Percentiles rank a stretch among this genome's conserved stretches.
Evolutionary conservation across 2,329 filamentous ascomycete species (phyloP).

Genomic region (Nigrospora osmanthi): DNA sequence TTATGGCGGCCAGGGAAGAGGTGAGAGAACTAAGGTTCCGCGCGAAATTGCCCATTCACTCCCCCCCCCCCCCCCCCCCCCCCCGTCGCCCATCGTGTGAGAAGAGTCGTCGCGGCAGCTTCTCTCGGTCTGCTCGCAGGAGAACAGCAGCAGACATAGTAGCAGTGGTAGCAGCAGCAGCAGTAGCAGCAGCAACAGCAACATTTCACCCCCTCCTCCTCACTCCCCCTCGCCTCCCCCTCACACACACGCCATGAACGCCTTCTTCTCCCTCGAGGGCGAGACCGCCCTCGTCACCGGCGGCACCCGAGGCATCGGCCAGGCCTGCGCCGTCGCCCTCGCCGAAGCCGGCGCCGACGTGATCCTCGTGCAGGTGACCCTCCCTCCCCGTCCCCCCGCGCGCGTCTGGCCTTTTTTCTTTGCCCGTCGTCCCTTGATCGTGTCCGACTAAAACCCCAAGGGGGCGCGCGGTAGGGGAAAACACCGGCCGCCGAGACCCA

Average conservation of each 20-base stretch:
- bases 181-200: background rate
- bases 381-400: background rate
- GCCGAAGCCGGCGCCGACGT: constrained; percentile 52
- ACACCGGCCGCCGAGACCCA: constrained; percentile 42
- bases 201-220: too few relatives aligned
- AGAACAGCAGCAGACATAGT: background rate
- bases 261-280: constrained; percentile 45
- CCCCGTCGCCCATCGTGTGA: too few relatives aligned
- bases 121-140: background rate
- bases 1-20: too few relatives aligned
- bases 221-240: too few relatives aligned
- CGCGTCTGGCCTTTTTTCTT: background rate
- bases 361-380: constrained; percentile 41
- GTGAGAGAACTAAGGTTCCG: too few relatives aligned
- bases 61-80: too few relatives aligned
- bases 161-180: background rate
- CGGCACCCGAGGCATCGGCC: constrained; percentile 49
- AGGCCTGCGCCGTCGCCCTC: constrained; percentile 47
- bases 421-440: too few relatives aligned
- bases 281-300: constrained; percentile 52
- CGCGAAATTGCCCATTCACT: too few relatives aligned
- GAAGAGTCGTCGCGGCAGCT: background rate
- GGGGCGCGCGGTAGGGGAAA: constrained; percentile 26
- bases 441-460: background rate
- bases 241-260: constrained; percentile 10